A percentile compares a stretch with the other conserved stretches of the same genome.
Evolutionary conservation across 2,329 filamentous ascomycete species (phyloP).

Genomic region (Paraphoma chrysanthemicola): DNA sequence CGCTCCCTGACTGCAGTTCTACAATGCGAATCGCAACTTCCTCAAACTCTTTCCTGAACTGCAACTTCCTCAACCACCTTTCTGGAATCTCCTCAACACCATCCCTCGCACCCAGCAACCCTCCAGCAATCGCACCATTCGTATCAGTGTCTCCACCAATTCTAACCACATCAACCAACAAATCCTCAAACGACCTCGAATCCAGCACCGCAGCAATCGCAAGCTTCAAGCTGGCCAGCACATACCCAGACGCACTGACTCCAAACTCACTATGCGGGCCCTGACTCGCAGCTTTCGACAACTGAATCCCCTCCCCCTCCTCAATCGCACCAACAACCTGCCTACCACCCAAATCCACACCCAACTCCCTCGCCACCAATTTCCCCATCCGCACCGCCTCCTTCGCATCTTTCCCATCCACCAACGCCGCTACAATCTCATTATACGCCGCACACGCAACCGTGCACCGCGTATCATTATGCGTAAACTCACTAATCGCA

Average conservation of each 20-base stretch:
- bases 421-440: conserved; percentile 27
- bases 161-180: conserved; percentile 55
- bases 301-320: neutral
- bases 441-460: conserved; percentile 31
- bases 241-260: conserved; percentile 48
- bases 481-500: conserved; percentile 30
- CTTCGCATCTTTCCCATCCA: conserved; percentile 8
- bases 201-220: conserved; percentile 55
- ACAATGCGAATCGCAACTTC: conserved; percentile 9
- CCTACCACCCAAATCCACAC: too few species aligned
- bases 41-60: conserved; percentile 32
- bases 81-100: conserved; percentile 52
- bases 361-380: neutral
- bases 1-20: neutral
- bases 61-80: conserved; percentile 45
- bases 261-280: neutral
- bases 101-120: conserved; percentile 55
- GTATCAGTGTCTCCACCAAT: conserved; percentile 57
- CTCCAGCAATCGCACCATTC: conserved; percentile 57
- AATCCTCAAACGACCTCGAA: conserved; percentile 49
- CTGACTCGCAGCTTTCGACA: neutral
- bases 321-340: neutral
- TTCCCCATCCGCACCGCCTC: conserved; percentile 16
- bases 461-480: conserved; percentile 28
- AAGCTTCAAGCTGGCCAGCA: conserved; percentile 53